These are phyloP conservation scores for Fusarium paranaense DNA, from an alignment of 2,329 filamentous ascomycete genomes.

Conservation along the genomic window DNA sequence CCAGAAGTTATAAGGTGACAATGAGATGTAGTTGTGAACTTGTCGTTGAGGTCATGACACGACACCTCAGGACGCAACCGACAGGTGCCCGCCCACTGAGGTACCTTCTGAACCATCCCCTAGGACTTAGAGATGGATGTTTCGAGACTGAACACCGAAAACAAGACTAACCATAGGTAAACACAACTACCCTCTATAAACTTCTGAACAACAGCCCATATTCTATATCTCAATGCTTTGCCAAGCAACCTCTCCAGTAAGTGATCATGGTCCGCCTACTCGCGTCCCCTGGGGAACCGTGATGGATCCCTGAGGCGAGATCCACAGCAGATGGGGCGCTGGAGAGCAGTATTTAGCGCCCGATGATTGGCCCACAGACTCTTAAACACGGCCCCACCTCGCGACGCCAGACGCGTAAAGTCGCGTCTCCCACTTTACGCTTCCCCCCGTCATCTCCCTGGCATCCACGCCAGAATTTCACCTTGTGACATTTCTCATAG, in stretches of 20 bases:
- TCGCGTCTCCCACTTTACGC: slow-evolving; percentile 48
- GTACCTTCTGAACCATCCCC: neutral
- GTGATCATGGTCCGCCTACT: neutral
- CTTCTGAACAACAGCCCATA: neutral
- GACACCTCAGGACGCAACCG: neutral
- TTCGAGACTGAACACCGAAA: neutral
- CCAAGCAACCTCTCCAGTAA: neutral
- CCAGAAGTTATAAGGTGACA: neutral
- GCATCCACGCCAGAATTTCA: slow-evolving; percentile 21
- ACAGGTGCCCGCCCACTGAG: neutral
- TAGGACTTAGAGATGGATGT: neutral
- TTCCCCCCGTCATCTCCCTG: slow-evolving; percentile 19
- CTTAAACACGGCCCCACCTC: slow-evolving; percentile 43
- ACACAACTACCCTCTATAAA: neutral
- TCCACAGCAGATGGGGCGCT: neutral
- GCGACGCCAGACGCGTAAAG: slow-evolving; percentile 46
- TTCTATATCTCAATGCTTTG: neutral
- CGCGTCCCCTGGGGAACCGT: neutral
- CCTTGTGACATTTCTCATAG: slow-evolving; percentile 6
- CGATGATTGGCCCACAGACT: slow-evolving; percentile 27
- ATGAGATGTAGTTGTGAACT: neutral
- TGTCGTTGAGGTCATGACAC: neutral
- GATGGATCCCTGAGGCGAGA: neutral
- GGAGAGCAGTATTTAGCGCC: neutral
- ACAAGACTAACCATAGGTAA: neutral